Evolutionary conservation across 179 eudicot genomes (phyloP).

Genomic region (Beta macrorhiza): DNA sequence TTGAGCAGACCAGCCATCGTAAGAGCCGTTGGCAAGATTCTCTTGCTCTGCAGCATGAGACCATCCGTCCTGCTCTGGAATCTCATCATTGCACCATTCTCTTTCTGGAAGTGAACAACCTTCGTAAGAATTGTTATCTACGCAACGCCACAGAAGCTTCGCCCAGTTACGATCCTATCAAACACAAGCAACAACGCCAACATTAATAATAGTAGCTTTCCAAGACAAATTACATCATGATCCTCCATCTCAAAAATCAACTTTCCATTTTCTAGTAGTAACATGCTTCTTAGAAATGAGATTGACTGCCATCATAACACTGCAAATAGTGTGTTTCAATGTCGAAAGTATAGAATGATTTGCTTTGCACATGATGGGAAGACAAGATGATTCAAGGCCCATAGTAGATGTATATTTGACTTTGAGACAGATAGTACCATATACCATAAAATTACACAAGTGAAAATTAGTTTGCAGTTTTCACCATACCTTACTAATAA

Average conservation of each 20-base stretch:
- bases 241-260: background rate
- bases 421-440: background rate
- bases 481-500: constrained; percentile 67
- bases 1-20: background rate
- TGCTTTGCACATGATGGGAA: background rate
- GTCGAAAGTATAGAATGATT: background rate
- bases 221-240: background rate
- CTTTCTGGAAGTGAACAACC: constrained; percentile 64
- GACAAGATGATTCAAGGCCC: background rate
- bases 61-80: constrained; percentile 16
- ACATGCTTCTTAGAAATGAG: background rate
- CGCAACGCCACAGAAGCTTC: constrained; percentile 54
- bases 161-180: constrained; percentile 60
- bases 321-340: background rate
- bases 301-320: background rate
- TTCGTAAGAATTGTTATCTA: constrained; percentile 49
- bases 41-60: constrained; percentile 17
- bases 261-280: background rate
- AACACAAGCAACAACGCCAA: constrained; percentile 10
- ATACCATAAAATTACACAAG: background rate
- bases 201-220: background rate
- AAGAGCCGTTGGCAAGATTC: background rate
- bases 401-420: background rate
- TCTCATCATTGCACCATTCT: constrained; percentile 24
- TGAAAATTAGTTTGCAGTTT: background rate